A percentile compares a stretch with the other conserved stretches of the same genome.
These are phyloP conservation scores for Chrysanthemum lavandulifolium DNA, from an alignment of 129 eudicot species.

Conservation along the genomic window DNA sequence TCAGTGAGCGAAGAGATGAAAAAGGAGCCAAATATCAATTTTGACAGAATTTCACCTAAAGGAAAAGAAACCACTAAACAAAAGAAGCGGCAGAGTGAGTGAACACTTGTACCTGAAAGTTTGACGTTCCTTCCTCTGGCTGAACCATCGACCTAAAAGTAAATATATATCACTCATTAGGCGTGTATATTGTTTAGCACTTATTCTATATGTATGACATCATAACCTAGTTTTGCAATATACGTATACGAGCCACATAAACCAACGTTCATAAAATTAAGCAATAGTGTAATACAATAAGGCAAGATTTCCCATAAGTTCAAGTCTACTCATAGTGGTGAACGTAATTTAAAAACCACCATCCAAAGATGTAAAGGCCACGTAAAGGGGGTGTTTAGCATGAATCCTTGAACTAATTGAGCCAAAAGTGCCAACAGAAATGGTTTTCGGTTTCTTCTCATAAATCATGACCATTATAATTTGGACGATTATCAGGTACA, in stretches of 20 bases:
- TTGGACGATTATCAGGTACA: background rate
- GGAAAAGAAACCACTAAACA: background rate
- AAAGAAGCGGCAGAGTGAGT: background rate
- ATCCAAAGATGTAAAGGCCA: too few relatives aligned
- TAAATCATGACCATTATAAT: background rate
- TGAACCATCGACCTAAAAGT: constrained; percentile 47
- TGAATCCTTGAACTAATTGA: too few relatives aligned
- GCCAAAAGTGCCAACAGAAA: background rate
- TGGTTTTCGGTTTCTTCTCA: background rate
- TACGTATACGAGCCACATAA: constrained; percentile 9
- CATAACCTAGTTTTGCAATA: constrained; percentile 18
- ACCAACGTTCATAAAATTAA: background rate
- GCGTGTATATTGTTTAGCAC: background rate
- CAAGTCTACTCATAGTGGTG: background rate
- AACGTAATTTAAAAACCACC: background rate
- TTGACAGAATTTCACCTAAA: background rate
- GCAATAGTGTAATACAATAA: background rate
- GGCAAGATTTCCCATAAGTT: constrained; percentile 6
- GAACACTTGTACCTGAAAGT: constrained; percentile 45
- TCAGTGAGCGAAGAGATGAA: too few relatives aligned
- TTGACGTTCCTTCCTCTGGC: constrained; percentile 39
- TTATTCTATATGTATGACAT: constrained; percentile 9
- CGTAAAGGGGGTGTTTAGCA: too few relatives aligned
- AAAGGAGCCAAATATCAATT: background rate
- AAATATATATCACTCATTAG: constrained; percentile 22